These are phyloP conservation scores for Trypethelium eluteriae DNA, from an alignment of 495 filamentous ascomycete species.

Conservation along the genomic window DNA sequence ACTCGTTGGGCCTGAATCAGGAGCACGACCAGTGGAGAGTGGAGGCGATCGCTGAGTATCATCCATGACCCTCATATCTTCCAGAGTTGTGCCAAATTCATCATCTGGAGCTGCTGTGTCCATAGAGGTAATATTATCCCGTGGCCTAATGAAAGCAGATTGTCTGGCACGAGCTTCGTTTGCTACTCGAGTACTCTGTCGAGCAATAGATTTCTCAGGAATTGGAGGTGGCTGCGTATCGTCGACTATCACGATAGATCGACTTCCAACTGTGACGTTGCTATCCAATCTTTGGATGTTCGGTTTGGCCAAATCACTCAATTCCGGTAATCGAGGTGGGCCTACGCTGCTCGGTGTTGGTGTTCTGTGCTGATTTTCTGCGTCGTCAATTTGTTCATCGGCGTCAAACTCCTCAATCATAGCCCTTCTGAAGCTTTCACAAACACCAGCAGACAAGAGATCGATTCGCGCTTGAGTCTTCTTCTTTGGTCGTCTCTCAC, in stretches of 20 bases:
- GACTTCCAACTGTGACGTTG: constrained; percentile 66
- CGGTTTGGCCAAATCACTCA: constrained; percentile 1
- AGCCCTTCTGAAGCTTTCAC: constrained; percentile 62
- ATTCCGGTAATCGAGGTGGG: neutral
- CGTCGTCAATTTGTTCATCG: constrained; percentile 15
- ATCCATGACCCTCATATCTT: constrained; percentile 1
- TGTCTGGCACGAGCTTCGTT: neutral
- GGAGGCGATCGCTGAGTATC: neutral
- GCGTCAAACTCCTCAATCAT: constrained; percentile 46
- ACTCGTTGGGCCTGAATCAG: neutral
- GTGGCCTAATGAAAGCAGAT: neutral
- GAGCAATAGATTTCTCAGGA: constrained; percentile 9
- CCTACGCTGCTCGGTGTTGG: neutral
- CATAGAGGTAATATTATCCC: neutral
- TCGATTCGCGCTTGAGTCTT: constrained; percentile 50
- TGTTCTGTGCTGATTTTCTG: neutral
- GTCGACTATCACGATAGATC: constrained; percentile 84
- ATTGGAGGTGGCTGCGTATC: constrained; percentile 45
- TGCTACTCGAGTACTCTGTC: neutral
- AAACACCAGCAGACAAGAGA: constrained; percentile 66
- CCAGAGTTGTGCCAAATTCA: neutral
- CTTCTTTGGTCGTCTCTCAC: constrained; percentile 4
- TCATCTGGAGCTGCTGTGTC: neutral
- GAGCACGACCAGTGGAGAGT: neutral
- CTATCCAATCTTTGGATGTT: constrained; percentile 39